Percentiles rank a stretch among this genome's conserved stretches.
Conservation (phyloP, 805 yeast genomes). For the Saturnispora sanitii region DNA sequence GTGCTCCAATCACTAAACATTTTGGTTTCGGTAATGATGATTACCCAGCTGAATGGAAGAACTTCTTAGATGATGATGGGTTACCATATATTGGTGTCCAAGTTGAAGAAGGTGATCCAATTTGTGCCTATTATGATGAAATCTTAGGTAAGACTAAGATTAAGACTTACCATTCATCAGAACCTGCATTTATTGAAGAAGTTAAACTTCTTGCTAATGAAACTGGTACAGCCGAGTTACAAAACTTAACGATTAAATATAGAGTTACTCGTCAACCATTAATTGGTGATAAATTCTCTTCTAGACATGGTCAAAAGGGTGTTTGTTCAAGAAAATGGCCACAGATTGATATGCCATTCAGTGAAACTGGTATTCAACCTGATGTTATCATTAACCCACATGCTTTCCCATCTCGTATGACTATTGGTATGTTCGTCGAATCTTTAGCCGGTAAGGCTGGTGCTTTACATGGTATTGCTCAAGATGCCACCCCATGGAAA, state of each 20-base stretch:
- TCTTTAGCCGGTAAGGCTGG: slow-evolving; percentile 98
- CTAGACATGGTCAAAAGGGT: slow-evolving; percentile 98
- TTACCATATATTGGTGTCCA: slow-evolving; percentile 80
- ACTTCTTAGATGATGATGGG: slow-evolving; percentile 84
- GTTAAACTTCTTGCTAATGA: slow-evolving; percentile 90
- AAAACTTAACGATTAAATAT: slow-evolving; percentile 76
- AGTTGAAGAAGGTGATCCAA: slow-evolving; percentile 93
- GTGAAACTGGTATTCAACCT: slow-evolving; percentile 93
- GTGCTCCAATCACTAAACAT: slow-evolving; percentile 90
- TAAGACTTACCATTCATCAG: slow-evolving; percentile 87
- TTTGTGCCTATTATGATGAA: slow-evolving; percentile 87
- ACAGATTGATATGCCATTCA: slow-evolving; percentile 90
- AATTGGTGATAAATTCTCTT: slow-evolving; percentile 96
- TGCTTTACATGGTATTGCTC: slow-evolving; percentile 94
- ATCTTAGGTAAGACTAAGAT: slow-evolving; percentile 83
- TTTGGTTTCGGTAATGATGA: slow-evolving; percentile 90
- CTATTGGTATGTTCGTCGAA: slow-evolving; percentile 99
- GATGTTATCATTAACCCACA: slow-evolving; percentile 97
- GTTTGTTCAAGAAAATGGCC: slow-evolving; percentile 99
- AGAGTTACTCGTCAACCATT: slow-evolving; percentile 86
- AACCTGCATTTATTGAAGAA: slow-evolving; percentile 91
- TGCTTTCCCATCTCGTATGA: slow-evolving; percentile 99
- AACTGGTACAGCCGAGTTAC: slow-evolving; percentile 65
- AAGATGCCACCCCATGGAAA: slow-evolving; percentile 94
- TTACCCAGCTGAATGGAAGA: slow-evolving; percentile 88